Percentiles rank a stretch among this genome's conserved stretches.
phyloP scores from a whole-genome alignment of 179 eudicot genomes.

The Actinidia polygama region DNA sequence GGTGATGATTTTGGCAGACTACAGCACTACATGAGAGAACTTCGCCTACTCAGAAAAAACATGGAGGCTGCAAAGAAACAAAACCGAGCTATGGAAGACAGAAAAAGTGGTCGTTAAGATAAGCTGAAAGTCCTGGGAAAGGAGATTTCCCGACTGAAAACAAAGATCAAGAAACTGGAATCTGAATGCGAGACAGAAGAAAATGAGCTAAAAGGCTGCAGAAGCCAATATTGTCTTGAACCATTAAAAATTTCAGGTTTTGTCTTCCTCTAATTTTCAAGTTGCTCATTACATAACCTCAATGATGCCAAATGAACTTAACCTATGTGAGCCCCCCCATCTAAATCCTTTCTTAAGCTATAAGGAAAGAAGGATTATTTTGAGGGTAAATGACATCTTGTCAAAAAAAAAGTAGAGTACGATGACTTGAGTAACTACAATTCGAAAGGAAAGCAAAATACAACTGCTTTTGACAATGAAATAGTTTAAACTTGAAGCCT shows the following conservation, averaged over 20 bases:
- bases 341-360: too few relatives aligned
- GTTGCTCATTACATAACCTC: too few relatives aligned
- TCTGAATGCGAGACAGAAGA: conserved; percentile 53
- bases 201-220: conserved; percentile 60
- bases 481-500: too few relatives aligned
- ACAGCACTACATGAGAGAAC: conserved; percentile 77
- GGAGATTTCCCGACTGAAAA: conserved; percentile 39
- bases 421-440: neutral
- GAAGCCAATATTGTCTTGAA: conserved; percentile 45
- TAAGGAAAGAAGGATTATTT: too few relatives aligned
- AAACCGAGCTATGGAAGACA: conserved; percentile 51
- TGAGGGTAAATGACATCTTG: too few relatives aligned
- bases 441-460: neutral
- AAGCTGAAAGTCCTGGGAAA: conserved; percentile 56
- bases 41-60: conserved; percentile 48
- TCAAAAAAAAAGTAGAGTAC: neutral
- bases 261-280: too few relatives aligned
- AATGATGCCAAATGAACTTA: too few relatives aligned
- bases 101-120: conserved; percentile 32
- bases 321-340: too few relatives aligned
- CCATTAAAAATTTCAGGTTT: too few relatives aligned
- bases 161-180: conserved; percentile 59
- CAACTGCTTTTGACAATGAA: neutral
- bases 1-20: conserved; percentile 60
- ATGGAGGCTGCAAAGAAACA: conserved; percentile 59